phyloP scores from a whole-genome alignment of 2,329 filamentous ascomycete genomes.

The Microsporum ferrugineum region DNA sequence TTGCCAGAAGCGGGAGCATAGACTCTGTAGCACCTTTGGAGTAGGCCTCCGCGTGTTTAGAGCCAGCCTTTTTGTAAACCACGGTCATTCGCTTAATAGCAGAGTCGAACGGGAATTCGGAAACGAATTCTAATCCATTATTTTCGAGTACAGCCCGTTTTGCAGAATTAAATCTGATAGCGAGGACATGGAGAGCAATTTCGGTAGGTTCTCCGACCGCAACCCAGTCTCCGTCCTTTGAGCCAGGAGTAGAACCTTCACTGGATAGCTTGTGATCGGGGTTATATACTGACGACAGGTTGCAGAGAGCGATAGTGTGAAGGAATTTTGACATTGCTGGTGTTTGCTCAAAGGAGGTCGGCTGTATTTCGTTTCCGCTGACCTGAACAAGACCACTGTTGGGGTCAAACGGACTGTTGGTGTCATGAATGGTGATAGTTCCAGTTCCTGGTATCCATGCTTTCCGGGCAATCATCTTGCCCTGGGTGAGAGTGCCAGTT shows the following conservation, averaged over 20 bases:
- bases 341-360: constrained; percentile 3
- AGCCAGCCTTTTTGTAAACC: constrained; percentile 36
- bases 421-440: constrained; percentile 41
- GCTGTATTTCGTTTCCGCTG: constrained; percentile 9
- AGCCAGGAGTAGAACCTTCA: constrained; percentile 12
- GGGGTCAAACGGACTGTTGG: constrained; percentile 42
- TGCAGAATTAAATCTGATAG: constrained; percentile 47
- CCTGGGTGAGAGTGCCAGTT: constrained; percentile 46
- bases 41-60: constrained; percentile 12
- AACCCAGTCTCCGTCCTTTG: constrained; percentile 41
- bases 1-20: constrained; percentile 47
- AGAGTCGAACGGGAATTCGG: constrained; percentile 58
- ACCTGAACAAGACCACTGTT: constrained; percentile 29
- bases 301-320: constrained; percentile 48
- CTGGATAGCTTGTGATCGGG: constrained; percentile 10
- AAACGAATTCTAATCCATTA: constrained; percentile 40
- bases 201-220: constrained; percentile 53
- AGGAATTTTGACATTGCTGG: constrained; percentile 37
- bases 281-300: constrained; percentile 47
- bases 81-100: constrained; percentile 60
- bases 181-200: constrained; percentile 58
- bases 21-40: constrained; percentile 51
- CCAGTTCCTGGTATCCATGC: constrained; percentile 43
- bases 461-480: constrained; percentile 46
- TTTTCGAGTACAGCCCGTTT: constrained; percentile 39